Evolutionary conservation across 495 filamentous ascomycete species (phyloP), one percentile per base, ranked within the genome.

Genomic region (Hypoxylon subgilvum): DNA sequence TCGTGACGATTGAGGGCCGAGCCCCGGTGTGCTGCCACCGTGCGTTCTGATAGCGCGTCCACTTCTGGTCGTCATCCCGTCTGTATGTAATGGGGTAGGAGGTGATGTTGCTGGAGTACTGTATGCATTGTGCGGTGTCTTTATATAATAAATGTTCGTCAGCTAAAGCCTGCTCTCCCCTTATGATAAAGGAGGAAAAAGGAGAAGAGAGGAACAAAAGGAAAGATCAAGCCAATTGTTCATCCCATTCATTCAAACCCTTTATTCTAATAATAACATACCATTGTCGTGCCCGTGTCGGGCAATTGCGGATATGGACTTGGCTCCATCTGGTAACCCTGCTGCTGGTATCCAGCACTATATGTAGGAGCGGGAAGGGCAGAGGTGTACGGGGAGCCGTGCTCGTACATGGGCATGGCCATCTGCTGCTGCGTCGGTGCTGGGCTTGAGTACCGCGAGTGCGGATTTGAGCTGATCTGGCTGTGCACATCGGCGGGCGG

Each of bases 21-120:
- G 44, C 27, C 32, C 47, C 3, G 53, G 45, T 16, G 61, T 59
- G n/a, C 44, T 38, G n/a, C 44, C 40, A 16, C 47, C 35, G 14
- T 48, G 59, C 8, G 61, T 43, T 18, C 22, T 58, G 5, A 76
- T 69, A 6, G 75, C 64, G 16, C 78, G 72, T 28, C 78, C 76
- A 61, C 79, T 82, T 50, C 81, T 73, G 9, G 77, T 84, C 43
- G 41, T 69, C 38, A 74, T 69, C 1, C 62, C 47, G 25, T 77
- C 76, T 12, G 64, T 65, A 8, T 70, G 72, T 19, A 72, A 62
- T 4, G 79, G 78, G 23, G 73, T 80, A 12, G 75, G 79, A 3
- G 78, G 78, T 39, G 76, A 82, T 42, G 69, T 81, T 48, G 73
- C 77, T 5, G 76, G 82, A 53, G 76, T 81, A 64, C 69, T 79